phyloP scores from a whole-genome alignment of 2,329 filamentous ascomycete species.

The Colletotrichum eleusines region DNA sequence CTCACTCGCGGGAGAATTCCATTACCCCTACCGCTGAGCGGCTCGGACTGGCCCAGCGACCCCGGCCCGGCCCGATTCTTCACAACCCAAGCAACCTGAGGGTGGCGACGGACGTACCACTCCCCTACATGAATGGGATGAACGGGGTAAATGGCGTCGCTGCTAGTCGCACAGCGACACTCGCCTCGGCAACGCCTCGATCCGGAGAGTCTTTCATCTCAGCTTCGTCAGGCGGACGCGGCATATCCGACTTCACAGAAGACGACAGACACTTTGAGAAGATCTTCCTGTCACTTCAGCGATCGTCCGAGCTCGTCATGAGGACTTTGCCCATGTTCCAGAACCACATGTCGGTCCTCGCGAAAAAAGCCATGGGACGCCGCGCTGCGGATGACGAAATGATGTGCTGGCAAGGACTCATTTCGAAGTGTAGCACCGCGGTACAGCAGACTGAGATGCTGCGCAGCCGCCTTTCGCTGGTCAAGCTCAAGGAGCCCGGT shows the following conservation, averaged over 20 bases:
- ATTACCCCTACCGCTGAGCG: slow-evolving; percentile 66
- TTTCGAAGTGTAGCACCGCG: slow-evolving; percentile 77
- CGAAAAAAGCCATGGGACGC: slow-evolving; percentile 72
- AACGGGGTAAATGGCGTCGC: slow-evolving; percentile 55
- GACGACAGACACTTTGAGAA: slow-evolving; percentile 86
- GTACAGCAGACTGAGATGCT: slow-evolving; percentile 81
- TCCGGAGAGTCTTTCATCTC: slow-evolving; percentile 85
- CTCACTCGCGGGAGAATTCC: slow-evolving; percentile 64
- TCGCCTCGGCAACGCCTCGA: slow-evolving; percentile 77
- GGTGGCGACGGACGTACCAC: slow-evolving; percentile 67
- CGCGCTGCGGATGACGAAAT: slow-evolving; percentile 70
- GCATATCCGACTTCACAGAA: slow-evolving; percentile 73
- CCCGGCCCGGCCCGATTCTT: slow-evolving; percentile 53
- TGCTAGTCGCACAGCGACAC: slow-evolving; percentile 61
- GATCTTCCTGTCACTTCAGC: slow-evolving; percentile 82
- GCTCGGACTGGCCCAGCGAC: slow-evolving; percentile 53
- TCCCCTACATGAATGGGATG: slow-evolving; percentile 65
- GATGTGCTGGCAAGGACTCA: slow-evolving; percentile 76
- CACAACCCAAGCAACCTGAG: slow-evolving; percentile 67
- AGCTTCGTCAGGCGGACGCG: slow-evolving; percentile 62
- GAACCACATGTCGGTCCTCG: slow-evolving; percentile 72
- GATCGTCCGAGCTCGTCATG: slow-evolving; percentile 79
- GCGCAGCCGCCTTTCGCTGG: slow-evolving; percentile 77
- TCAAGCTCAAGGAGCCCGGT: slow-evolving; percentile 87
- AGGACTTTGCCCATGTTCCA: slow-evolving; percentile 78